A percentile compares a stretch with the other conserved stretches of the same genome.
Conservation (phyloP, 768 basidiomycete species). For the Lactarius quietus region DNA sequence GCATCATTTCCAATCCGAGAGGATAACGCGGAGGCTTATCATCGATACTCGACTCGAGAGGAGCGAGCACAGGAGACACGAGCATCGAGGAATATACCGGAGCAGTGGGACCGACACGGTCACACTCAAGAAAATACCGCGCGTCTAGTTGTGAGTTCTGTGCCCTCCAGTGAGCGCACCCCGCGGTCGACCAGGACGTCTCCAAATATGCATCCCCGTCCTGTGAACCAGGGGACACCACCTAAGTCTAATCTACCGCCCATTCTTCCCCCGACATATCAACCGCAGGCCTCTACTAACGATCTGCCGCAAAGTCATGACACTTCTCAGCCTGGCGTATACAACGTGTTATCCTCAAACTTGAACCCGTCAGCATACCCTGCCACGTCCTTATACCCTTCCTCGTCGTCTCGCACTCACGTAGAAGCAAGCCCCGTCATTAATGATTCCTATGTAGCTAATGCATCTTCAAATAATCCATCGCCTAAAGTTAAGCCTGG, state of each 20-base stretch:
- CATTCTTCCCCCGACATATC: background rate
- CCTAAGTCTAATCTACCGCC: conserved; percentile 15
- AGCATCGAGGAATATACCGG: conserved; percentile 3
- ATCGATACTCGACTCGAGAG: conserved; percentile 4
- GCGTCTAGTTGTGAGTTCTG: conserved; percentile 9
- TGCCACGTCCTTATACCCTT: conserved; percentile 23
- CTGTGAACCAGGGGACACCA: conserved; percentile 24
- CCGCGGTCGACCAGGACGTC: conserved; percentile 24
- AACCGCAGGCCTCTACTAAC: background rate
- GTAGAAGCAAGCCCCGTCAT: conserved; percentile 20
- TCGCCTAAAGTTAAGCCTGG: conserved; percentile 19
- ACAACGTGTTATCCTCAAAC: conserved; percentile 14
- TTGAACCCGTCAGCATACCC: conserved; percentile 23
- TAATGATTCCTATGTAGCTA: conserved; percentile 18
- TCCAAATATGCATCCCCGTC: conserved; percentile 21
- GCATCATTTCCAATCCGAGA: conserved; percentile 25
- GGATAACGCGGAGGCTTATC: conserved; percentile 16
- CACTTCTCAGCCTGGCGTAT: conserved; percentile 19
- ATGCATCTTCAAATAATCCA: conserved; percentile 20
- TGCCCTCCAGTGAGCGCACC: conserved; percentile 22
- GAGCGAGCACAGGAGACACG: conserved; percentile 11
- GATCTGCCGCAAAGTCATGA: conserved; percentile 19
- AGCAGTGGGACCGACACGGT: conserved; percentile 18
- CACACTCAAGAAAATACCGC: conserved; percentile 9
- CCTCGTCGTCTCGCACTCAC: conserved; percentile 17